phyloP scores from a whole-genome alignment of 495 filamentous ascomycete genomes.

The Neurospora sp. region DNA sequence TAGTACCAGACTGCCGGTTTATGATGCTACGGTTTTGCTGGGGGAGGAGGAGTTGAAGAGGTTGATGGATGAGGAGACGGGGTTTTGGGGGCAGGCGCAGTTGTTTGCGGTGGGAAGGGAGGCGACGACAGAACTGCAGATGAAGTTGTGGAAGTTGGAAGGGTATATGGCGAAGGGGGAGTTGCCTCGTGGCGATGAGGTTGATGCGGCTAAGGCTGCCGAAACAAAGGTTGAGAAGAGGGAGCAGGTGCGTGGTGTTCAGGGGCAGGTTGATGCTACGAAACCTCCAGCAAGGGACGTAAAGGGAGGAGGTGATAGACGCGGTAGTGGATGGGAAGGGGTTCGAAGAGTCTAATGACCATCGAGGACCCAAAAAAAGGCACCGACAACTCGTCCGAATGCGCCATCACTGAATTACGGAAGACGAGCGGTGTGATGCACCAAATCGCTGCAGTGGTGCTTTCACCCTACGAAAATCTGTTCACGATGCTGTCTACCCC shows the following conservation, averaged over 20 bases:
- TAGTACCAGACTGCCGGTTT: slow-evolving; percentile 24
- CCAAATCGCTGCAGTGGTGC: not conserved
- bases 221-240: not conserved
- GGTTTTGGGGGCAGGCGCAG: slow-evolving; percentile 21
- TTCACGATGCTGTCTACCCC: too few relatives aligned
- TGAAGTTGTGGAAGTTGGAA: slow-evolving; percentile 59
- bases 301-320: not conserved
- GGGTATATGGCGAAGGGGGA: slow-evolving; percentile 37
- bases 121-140: slow-evolving; percentile 42
- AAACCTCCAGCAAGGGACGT: not conserved
- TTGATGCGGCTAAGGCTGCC: not conserved
- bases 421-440: not conserved
- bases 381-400: not conserved
- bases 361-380: too few relatives aligned
- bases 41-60: slow-evolving; percentile 24
- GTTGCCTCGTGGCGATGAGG: not conserved
- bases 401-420: not conserved
- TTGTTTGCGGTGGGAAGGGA: slow-evolving; percentile 33
- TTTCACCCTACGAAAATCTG: not conserved
- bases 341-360: not conserved
- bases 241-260: not conserved
- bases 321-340: not conserved
- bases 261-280: not conserved
- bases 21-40: slow-evolving; percentile 30
- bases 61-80: slow-evolving; percentile 17